phyloP scores from a whole-genome alignment of 1,284 basidiomycete species.

The Laetiporus sulphureus region DNA sequence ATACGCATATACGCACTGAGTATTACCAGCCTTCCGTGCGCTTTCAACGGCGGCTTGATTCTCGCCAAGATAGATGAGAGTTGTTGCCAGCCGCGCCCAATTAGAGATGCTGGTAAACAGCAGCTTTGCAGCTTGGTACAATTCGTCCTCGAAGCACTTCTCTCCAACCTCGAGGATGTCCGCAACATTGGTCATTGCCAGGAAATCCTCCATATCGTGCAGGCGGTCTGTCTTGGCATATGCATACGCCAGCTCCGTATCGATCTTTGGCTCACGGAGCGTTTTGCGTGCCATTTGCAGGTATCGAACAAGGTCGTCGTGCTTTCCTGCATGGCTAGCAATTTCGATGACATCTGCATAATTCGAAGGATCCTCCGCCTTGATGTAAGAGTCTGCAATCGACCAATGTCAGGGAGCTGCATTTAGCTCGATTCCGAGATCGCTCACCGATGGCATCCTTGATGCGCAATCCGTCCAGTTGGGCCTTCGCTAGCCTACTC shows the following conservation, averaged over 20 bases:
- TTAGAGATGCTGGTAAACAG: slow-evolving; percentile 97
- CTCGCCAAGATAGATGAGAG: slow-evolving; percentile 96
- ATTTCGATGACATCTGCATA: slow-evolving; percentile 97
- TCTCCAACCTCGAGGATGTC: slow-evolving; percentile 95
- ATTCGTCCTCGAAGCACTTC: slow-evolving; percentile 98
- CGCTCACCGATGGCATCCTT: slow-evolving; percentile 90
- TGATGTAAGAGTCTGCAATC: slow-evolving; percentile 90
- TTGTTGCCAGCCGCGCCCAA: slow-evolving; percentile 97
- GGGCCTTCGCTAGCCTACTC: slow-evolving; percentile 97
- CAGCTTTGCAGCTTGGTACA: slow-evolving; percentile 96
- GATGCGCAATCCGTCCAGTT: slow-evolving; percentile 96
- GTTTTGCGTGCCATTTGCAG: slow-evolving; percentile 99
- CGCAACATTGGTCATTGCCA: slow-evolving; percentile 98
- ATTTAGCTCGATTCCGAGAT: background rate
- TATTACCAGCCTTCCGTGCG: slow-evolving; percentile 97
- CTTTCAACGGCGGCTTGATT: slow-evolving; percentile 98
- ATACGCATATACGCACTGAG: slow-evolving; percentile 56
- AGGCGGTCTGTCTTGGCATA: slow-evolving; percentile 96
- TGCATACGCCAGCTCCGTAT: slow-evolving; percentile 94
- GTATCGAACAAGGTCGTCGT: slow-evolving; percentile 96
- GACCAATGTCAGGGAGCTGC: background rate
- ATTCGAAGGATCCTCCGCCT: slow-evolving; percentile 95
- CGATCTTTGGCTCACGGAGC: slow-evolving; percentile 95
- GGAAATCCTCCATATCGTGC: slow-evolving; percentile 99
- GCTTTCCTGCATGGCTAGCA: slow-evolving; percentile 91